phyloP scores from a whole-genome alignment of 2,329 filamentous ascomycete species.

The Fusarium decemcellulare region DNA sequence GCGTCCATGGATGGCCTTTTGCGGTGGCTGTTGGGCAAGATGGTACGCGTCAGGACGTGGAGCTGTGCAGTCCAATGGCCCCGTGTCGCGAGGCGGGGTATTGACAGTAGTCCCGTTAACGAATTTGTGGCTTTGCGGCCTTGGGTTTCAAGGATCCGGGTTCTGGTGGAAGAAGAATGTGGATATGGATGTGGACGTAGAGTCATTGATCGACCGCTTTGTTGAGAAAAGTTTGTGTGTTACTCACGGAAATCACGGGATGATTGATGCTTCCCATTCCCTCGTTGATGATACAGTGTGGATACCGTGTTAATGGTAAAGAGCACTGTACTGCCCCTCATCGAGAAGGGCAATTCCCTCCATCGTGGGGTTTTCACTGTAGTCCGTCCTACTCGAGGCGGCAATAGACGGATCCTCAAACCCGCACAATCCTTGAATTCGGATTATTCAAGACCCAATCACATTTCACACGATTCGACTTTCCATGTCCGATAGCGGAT shows the following conservation, averaged over 20 bases:
- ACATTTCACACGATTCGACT: neutral
- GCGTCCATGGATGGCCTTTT: neutral
- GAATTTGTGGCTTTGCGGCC: too few species aligned
- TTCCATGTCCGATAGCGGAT: conserved; percentile 16
- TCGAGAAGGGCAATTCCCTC: neutral
- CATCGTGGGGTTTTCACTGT: neutral
- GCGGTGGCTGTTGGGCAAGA: neutral
- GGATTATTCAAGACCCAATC: neutral
- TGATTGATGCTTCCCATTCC: neutral
- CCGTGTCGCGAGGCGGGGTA: too few species aligned
- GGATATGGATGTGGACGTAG: too few species aligned
- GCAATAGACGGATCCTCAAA: conserved; percentile 8
- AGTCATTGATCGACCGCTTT: neutral
- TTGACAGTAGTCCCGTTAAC: too few species aligned
- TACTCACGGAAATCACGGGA: too few species aligned
- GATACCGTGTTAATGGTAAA: rapidly evolving
- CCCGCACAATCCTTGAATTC: neutral
- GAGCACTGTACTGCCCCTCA: conserved; percentile 15
- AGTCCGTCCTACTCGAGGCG: neutral
- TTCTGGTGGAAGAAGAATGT: too few species aligned
- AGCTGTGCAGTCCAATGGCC: neutral
- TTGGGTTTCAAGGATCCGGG: too few species aligned
- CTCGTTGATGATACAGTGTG: conserved; percentile 9
- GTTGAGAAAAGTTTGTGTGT: conserved; percentile 18
- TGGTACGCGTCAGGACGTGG: conserved; percentile 23